Evolutionary conservation across 305 asterid species (phyloP).

Genomic region (Fraxinus albicans): DNA sequence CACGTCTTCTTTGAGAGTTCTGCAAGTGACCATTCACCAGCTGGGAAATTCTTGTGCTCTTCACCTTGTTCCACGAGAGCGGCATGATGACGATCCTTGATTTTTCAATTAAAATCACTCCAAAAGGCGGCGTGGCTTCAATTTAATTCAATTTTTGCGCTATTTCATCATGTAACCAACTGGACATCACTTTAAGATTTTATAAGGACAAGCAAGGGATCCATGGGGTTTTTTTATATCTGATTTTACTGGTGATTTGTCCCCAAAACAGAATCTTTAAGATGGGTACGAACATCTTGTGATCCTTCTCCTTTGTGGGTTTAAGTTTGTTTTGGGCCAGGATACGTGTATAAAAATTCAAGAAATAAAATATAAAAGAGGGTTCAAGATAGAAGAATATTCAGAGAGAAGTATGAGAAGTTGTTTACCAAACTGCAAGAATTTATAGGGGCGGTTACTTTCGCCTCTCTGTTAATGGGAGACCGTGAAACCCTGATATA

Average conservation of each 20-base stretch:
- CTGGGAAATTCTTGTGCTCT: conserved; percentile 43
- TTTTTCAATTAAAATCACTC: background rate
- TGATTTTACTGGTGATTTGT: background rate
- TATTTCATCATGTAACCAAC: background rate
- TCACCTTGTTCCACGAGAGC: conserved; percentile 67
- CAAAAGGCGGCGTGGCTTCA: background rate
- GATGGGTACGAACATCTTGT: background rate
- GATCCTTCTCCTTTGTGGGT: background rate
- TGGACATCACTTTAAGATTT: background rate
- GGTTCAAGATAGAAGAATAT: background rate
- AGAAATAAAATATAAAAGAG: background rate
- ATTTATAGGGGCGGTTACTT: background rate
- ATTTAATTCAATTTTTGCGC: background rate
- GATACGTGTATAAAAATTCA: background rate
- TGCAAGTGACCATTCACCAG: conserved; percentile 66
- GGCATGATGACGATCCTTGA: conserved; percentile 38
- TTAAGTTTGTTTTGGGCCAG: background rate
- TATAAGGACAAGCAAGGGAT: background rate
- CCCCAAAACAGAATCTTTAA: background rate
- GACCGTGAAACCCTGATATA: background rate
- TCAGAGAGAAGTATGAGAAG: background rate
- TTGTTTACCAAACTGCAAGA: background rate
- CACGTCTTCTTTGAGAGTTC: conserved; percentile 56
- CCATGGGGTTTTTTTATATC: background rate
- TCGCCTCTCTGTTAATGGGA: background rate